These are phyloP conservation scores for Microbotryum saponariae DNA, from an alignment of 1,284 basidiomycete genomes.

Conservation along the genomic window DNA sequence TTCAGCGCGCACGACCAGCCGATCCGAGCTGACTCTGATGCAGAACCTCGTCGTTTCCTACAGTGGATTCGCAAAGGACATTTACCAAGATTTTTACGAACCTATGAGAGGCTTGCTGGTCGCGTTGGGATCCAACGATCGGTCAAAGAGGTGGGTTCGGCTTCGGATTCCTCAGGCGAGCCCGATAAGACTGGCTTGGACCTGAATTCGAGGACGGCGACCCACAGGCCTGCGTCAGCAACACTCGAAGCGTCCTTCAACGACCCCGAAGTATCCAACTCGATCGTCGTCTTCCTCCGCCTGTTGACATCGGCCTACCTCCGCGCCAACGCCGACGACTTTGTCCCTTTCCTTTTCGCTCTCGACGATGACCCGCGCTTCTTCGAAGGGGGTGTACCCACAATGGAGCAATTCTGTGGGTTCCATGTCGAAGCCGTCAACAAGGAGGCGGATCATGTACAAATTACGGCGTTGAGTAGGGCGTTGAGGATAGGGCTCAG, in stretches of 20 bases:
- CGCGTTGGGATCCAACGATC: slow-evolving; percentile 6
- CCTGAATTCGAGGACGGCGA: no score
- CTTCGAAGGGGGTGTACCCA: slow-evolving; percentile 42
- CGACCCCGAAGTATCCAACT: slow-evolving; percentile 43
- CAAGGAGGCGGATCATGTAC: slow-evolving; percentile 58
- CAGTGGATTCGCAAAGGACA: slow-evolving; percentile 58
- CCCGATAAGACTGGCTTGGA: no score
- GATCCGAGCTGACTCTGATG: no score
- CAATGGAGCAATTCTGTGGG: slow-evolving; percentile 61
- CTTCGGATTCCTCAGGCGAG: background rate
- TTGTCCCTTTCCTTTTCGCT: slow-evolving; percentile 63
- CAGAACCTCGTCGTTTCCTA: no score
- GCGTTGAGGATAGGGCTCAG: slow-evolving; percentile 61
- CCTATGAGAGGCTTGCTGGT: slow-evolving; percentile 31
- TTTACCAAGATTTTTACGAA: slow-evolving; percentile 52
- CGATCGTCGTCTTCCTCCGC: slow-evolving; percentile 62
- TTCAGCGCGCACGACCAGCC: no score
- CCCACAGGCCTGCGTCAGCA: slow-evolving; percentile 42
- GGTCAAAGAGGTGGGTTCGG: background rate
- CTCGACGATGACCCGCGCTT: slow-evolving; percentile 44
- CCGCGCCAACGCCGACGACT: slow-evolving; percentile 56
- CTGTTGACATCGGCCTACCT: slow-evolving; percentile 75
- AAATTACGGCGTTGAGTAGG: slow-evolving; percentile 67
- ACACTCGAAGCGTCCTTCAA: slow-evolving; percentile 53
- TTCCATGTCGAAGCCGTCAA: slow-evolving; percentile 56